Base-by-base conservation (phyloP, 345 rosid genomes). In the Crucihimalaya himalaica region DNA sequence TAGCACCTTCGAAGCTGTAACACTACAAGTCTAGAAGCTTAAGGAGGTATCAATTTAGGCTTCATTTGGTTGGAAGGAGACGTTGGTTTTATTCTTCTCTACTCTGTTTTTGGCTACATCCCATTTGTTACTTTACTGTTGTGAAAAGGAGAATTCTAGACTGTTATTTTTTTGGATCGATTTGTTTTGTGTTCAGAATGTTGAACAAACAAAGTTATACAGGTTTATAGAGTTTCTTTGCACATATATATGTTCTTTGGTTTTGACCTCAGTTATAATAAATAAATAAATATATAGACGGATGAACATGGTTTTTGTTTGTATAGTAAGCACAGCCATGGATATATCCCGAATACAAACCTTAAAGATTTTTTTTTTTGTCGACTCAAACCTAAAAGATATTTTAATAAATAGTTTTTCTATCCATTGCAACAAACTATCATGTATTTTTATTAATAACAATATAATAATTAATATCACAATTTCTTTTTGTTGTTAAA, bases 1-100 rank as follows among this genome's bases (percentile, higher is more conserved):
- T 25, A 48, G 18, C 61, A 27, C 37, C 46, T 67, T 60, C 40
- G 47, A 64, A 73, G 77, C 50, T 64, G 25, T 55, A 64, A 23
- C 58, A 56, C 42, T 55, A 66, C 20, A 60, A 20, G 59, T 66
- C 66, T 66, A 39, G 43, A 75, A 59, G 68, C 79, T 51, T 67
- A 2, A 51, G 55, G 42, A 74, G 45, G 27, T 58, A 25, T 73
- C 48, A 34, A 5, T 32, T 12, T 11, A 35, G 13, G 50, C 61
- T 67, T 66, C 61, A 66, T 66, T 39, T 50, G 73, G 34, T 31
- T 68, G 69, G 69, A 47, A 35, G 68, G 46, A n/a, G 48, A 68
- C 55, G 27, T 27, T 75, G 73, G 78, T 58, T 57, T 20, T n/a
- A 27, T 57, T 48, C 35, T 47, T 65, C 25, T n/a, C 18, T 5